Evolutionary conservation across 148 eudicot genomes (phyloP).

Genomic region (Persicaria maculosa): DNA sequence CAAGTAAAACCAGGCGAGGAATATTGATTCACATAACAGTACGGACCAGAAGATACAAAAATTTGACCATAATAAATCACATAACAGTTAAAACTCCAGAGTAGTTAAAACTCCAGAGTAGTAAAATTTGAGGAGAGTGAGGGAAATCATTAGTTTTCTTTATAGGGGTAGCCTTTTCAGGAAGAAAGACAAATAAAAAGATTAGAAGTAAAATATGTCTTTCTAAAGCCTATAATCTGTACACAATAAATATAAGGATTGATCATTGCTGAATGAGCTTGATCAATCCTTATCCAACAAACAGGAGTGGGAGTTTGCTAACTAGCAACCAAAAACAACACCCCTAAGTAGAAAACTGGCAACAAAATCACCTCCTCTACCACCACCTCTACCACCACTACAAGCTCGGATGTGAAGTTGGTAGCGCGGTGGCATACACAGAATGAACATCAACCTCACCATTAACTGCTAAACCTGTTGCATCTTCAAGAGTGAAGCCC

Average conservation of each 20-base stretch:
- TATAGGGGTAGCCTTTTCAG: not conserved
- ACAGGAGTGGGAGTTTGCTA: too few species aligned
- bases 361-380: constrained; percentile 65
- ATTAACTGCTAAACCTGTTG: constrained; percentile 84
- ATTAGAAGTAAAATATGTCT: not conserved
- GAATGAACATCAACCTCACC: constrained; percentile 89
- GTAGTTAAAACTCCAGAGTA: too few species aligned
- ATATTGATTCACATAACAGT: not conserved
- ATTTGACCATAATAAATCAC: not conserved
- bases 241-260: not conserved
- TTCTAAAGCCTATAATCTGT: not conserved
- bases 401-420: constrained; percentile 90
- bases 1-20: not conserved
- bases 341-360: constrained; percentile 82
- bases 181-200: not conserved
- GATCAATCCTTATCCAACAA: too few species aligned
- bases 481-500: constrained; percentile 98
- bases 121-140: not conserved
- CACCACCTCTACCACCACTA: constrained; percentile 43
- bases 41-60: not conserved
- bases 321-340: constrained; percentile 63
- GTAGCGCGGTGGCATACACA: constrained; percentile 84
- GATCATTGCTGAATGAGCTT: too few species aligned
- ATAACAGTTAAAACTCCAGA: not conserved
- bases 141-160: not conserved